A percentile compares a stretch with the other conserved stretches of the same genome.
These are phyloP conservation scores for Colletotrichum sp. DNA, from an alignment of 2,329 filamentous ascomycete species.

Conservation along the genomic window DNA sequence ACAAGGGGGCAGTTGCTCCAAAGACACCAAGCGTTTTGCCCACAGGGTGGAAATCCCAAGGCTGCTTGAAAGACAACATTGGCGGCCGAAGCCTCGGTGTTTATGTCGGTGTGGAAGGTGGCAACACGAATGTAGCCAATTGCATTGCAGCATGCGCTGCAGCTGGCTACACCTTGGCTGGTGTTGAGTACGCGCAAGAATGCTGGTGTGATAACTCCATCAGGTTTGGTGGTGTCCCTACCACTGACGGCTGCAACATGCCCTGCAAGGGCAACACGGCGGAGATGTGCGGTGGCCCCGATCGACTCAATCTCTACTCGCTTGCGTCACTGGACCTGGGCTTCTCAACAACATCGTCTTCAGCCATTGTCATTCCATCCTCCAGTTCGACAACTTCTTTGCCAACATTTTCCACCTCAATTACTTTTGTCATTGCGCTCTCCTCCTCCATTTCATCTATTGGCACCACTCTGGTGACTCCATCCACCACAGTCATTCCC, in stretches of 20 bases:
- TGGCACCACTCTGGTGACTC: background rate
- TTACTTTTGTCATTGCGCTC: background rate
- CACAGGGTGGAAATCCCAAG: background rate
- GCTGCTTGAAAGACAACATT: background rate
- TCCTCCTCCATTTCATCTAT: background rate
- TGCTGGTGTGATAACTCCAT: slow-evolving; percentile 10
- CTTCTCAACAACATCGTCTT: background rate
- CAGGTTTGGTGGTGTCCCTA: background rate
- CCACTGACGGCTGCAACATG: background rate
- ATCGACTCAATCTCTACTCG: background rate
- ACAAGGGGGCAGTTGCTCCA: slow-evolving; percentile 27
- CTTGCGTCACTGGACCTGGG: background rate
- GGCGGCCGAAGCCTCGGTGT: background rate
- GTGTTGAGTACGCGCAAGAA: background rate
- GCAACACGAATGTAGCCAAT: background rate
- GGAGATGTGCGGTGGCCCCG: background rate
- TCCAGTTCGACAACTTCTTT: background rate
- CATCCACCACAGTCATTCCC: background rate
- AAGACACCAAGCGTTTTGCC: background rate
- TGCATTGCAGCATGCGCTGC: background rate
- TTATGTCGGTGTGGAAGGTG: background rate
- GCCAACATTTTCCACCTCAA: background rate
- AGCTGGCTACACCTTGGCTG: background rate
- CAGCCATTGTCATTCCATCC: background rate
- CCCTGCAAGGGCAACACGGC: background rate